Conservation (phyloP, 2,329 filamentous ascomycete species). For the Geosmithia morbida region DNA sequence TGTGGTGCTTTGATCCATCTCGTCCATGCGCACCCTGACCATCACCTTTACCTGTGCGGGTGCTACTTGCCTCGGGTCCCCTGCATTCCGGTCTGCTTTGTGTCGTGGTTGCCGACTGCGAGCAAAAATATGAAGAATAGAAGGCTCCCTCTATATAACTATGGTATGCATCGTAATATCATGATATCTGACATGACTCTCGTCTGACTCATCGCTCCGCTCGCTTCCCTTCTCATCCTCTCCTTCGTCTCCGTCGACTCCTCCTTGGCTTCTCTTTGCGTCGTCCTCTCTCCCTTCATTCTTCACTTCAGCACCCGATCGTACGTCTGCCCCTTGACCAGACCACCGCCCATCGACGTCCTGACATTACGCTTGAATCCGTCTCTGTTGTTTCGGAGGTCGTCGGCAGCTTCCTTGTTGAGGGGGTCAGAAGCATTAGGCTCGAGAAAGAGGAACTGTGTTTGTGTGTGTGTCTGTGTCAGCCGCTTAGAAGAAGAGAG, state of each 20-base stretch:
- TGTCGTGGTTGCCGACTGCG: too few species aligned
- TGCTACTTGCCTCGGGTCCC: too few species aligned
- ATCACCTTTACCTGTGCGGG: too few species aligned
- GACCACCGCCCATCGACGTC: conserved; percentile 67
- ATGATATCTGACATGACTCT: neutral
- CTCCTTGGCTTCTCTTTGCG: too few species aligned
- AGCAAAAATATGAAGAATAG: neutral
- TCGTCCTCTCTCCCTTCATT: neutral
- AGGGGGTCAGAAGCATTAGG: conserved; percentile 95
- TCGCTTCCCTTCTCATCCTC: neutral
- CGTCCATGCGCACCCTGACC: too few species aligned
- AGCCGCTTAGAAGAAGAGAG: neutral
- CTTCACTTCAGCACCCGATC: conserved; percentile 61
- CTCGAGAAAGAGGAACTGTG: conserved; percentile 91
- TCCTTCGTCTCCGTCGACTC: neutral
- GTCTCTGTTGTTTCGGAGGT: conserved; percentile 73
- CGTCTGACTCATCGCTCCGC: neutral
- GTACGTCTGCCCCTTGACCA: conserved; percentile 57
- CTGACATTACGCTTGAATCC: conserved; percentile 86
- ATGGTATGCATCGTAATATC: neutral
- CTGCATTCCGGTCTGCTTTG: too few species aligned
- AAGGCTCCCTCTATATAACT: neutral
- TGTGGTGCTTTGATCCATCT: too few species aligned
- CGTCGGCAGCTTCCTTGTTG: conserved; percentile 95
- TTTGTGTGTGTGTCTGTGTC: too few species aligned